Evolutionary conservation across 306 rosid genomes (phyloP).

Genomic region (Argentina anserina): DNA sequence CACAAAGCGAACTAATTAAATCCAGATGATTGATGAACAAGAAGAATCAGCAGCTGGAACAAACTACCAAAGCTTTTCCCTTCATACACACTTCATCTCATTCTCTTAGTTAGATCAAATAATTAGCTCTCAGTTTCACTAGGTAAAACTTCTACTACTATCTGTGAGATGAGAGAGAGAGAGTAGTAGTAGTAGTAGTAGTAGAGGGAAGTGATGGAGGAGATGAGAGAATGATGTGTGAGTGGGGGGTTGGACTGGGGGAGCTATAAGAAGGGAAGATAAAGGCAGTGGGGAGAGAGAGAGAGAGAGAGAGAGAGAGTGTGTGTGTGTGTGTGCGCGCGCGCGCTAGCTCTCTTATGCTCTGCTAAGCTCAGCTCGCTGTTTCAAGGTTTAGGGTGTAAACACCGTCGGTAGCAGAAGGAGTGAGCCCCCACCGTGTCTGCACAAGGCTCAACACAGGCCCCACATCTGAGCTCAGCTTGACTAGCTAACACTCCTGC

Average conservation of each 20-base stretch:
- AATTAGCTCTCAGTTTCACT: background rate
- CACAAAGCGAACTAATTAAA: conserved; percentile 2
- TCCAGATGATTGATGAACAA: background rate
- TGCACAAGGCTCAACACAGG: conserved; percentile 25
- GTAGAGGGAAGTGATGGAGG: background rate
- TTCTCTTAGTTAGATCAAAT: background rate
- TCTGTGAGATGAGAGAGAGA: background rate
- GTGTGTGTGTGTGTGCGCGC: no score
- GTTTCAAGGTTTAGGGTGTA: background rate
- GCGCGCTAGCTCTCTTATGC: background rate
- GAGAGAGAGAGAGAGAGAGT: background rate
- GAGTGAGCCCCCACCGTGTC: conserved; percentile 44
- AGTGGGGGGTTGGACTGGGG: conserved; percentile 28
- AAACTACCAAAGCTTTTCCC: background rate
- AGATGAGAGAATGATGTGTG: conserved; percentile 12
- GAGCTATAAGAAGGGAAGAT: conserved; percentile 64
- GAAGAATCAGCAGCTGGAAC: background rate
- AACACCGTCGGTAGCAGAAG: conserved; percentile 52
- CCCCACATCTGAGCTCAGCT: conserved; percentile 32
- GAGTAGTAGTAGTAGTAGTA: background rate
- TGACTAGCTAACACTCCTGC: conserved; percentile 31
- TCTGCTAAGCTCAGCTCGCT: conserved; percentile 21
- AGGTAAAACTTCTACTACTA: background rate
- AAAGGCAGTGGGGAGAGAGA: conserved; percentile 10
- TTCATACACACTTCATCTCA: conserved; percentile 3